Conservation (phyloP, 768 basidiomycete species). For the Pleurotus ostreatus region DNA sequence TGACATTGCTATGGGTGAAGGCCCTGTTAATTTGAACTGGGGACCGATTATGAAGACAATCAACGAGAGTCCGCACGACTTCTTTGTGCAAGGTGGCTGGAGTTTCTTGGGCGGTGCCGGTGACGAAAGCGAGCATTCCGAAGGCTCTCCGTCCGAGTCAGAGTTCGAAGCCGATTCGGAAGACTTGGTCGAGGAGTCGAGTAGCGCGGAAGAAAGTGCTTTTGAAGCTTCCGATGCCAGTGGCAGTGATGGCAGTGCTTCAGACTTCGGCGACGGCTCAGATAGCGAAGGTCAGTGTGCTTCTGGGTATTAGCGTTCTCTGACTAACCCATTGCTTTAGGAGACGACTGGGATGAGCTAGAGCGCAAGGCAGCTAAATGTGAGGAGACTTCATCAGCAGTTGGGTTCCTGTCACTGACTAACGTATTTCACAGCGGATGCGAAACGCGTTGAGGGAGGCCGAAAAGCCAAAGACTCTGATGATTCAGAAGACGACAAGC, state of each 20-base stretch:
- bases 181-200: constrained; percentile 51
- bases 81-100: constrained; percentile 98
- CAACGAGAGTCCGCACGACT: constrained; percentile 92
- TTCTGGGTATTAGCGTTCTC: not conserved
- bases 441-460: constrained; percentile 39
- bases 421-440: constrained; percentile 35
- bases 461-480: constrained; percentile 40
- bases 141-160: constrained; percentile 49
- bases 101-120: constrained; percentile 72
- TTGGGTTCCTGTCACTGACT: not conserved
- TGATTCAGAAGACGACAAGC: constrained; percentile 46
- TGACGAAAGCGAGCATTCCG: constrained; percentile 47
- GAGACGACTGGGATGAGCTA: constrained; percentile 96
- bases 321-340: constrained; percentile 24
- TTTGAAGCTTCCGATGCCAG: constrained; percentile 65
- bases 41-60: constrained; percentile 98
- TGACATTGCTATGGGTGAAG: constrained; percentile 93
- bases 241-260: constrained; percentile 61
- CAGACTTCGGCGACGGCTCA: constrained; percentile 55
- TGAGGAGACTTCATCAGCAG: constrained; percentile 23
- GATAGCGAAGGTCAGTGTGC: constrained; percentile 56
- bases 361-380: constrained; percentile 90
- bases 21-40: constrained; percentile 98
- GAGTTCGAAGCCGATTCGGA: constrained; percentile 49
- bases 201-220: constrained; percentile 55